Evolutionary conservation across 345 rosid species (phyloP).

Genomic region (Mercurialis annua): DNA sequence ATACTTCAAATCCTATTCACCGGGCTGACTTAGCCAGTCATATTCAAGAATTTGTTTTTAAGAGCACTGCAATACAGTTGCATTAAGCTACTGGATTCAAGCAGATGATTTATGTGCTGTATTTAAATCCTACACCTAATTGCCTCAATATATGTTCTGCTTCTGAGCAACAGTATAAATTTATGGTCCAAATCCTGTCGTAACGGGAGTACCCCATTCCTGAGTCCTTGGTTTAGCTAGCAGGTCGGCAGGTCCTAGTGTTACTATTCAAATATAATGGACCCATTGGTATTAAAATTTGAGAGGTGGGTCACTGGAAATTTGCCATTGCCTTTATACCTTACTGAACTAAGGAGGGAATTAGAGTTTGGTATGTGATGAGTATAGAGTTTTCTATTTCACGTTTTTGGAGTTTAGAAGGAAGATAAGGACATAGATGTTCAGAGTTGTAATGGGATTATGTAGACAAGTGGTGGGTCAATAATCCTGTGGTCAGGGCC

Average conservation of each 20-base stretch:
- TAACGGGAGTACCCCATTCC: neutral
- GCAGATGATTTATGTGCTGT: constrained; percentile 12
- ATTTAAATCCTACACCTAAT: constrained; percentile 4
- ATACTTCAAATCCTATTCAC: neutral
- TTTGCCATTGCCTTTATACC: neutral
- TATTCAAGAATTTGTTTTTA: neutral
- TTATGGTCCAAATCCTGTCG: constrained; percentile 3
- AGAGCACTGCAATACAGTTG: neutral
- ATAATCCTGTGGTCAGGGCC: neutral
- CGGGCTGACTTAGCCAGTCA: neutral
- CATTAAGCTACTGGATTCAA: neutral
- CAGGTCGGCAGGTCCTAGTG: neutral
- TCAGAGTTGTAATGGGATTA: constrained; percentile 11
- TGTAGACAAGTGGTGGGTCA: constrained; percentile 20
- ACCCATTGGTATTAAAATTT: neutral
- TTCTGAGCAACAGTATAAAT: constrained; percentile 12
- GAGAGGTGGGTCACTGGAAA: neutral
- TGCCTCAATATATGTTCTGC: neutral
- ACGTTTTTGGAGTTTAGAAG: neutral
- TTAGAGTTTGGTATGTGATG: neutral
- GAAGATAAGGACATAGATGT: neutral
- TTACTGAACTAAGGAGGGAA: neutral
- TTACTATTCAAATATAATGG: neutral
- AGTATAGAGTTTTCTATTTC: neutral
- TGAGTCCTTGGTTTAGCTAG: neutral